Base-by-base conservation (phyloP, 345 rosid species). In the Sisymbrium irio region DNA sequence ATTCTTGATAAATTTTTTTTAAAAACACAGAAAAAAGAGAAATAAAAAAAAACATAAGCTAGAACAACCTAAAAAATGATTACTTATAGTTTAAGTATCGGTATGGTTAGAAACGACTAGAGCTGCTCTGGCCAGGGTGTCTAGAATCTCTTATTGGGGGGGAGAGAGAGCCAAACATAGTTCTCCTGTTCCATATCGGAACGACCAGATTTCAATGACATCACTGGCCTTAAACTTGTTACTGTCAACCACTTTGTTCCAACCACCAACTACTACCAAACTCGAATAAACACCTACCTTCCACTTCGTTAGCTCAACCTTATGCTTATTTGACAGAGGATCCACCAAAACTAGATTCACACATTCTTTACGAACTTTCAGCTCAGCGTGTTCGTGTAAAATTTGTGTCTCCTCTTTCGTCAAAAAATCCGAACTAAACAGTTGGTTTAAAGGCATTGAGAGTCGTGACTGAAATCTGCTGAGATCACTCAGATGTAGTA, bases 291-390 rank as follows among this genome's bases (percentile, higher is more conserved):
- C 41, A 62, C 44, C n/a, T 4, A 62, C 41, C 35, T 18, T 9
- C 62, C 76, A 51, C 53, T 33, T 72, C 76, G 35, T 72, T 15
- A 72, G 11, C 0, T 72, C 42, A 72, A 62, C 33, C 5, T 5
- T 50, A 61, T 62, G 15, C 17, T 13, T 28, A 1, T 9, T 3
- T 5, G 9, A 9, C 32, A 1, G 3, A 61, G 61, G 75, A 61
- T 71, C 75, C 18, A 61, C 50, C 20, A 71, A 39, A 40, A 49
- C 61, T 9, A 61, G 32, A 13, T 33, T 28, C 33, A 71, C 7
- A 39, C 75, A 46, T 46, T 36, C 7, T 4, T 11, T 12, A 47
- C 19, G 75, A 47, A 0, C 9, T 35, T 47, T 60, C 39, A 3
- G 4, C 9, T 0, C 2, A 3, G 49, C 9, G 6, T 25, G n/a